phyloP scores from a whole-genome alignment of 2,329 filamentous ascomycete genomes.

The Alternaria sp. region DNA sequence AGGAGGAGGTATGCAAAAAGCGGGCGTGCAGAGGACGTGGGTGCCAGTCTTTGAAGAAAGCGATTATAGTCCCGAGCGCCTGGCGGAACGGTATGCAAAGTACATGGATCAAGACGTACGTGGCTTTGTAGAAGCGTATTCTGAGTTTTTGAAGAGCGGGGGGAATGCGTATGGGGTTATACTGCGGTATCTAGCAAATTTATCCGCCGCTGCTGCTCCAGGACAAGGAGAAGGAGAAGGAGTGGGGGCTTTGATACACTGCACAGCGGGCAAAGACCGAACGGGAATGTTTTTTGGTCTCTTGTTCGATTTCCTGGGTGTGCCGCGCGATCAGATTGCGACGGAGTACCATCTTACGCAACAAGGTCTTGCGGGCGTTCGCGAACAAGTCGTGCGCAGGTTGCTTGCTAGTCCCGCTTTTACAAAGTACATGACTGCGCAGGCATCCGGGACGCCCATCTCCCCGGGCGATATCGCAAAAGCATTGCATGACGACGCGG shows the following conservation, averaged over 20 bases:
- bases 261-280: constrained; percentile 79
- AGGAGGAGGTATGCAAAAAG: constrained; percentile 32
- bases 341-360: constrained; percentile 75
- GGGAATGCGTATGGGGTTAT: constrained; percentile 66
- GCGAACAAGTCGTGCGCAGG: constrained; percentile 57
- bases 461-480: constrained; percentile 61
- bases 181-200: constrained; percentile 64
- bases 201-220: constrained; percentile 22
- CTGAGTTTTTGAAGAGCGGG: constrained; percentile 65
- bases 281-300: constrained; percentile 76
- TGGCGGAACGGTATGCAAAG: constrained; percentile 67
- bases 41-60: constrained; percentile 69
- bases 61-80: constrained; percentile 68
- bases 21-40: constrained; percentile 63
- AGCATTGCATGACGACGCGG: constrained; percentile 45
- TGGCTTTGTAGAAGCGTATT: constrained; percentile 72
- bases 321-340: constrained; percentile 65
- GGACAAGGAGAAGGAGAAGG: constrained; percentile 23
- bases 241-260: constrained; percentile 68
- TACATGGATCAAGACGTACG: constrained; percentile 65
- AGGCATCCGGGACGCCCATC: constrained; percentile 27
- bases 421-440: constrained; percentile 29
- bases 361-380: constrained; percentile 60
- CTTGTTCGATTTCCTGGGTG: constrained; percentile 69
- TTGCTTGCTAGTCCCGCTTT: constrained; percentile 53